These are phyloP conservation scores for Epichloe gansuensis DNA, from an alignment of 2,329 filamentous ascomycete species.

Conservation along the genomic window DNA sequence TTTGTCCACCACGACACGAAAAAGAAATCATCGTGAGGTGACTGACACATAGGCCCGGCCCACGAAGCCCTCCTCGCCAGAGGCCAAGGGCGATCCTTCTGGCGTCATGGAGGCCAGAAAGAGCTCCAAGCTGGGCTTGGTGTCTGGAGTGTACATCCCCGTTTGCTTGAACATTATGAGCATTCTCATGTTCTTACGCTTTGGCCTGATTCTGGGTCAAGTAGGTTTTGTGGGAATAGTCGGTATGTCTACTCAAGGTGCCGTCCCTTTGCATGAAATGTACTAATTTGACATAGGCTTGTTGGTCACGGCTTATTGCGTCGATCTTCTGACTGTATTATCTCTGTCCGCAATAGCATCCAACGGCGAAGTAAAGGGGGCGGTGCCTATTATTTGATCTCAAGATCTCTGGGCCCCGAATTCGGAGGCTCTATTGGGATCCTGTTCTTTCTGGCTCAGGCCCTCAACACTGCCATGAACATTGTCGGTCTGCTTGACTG, in stretches of 20 bases:
- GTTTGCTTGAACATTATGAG: slow-evolving; percentile 83
- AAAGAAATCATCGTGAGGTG: background rate
- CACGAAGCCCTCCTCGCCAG: slow-evolving; percentile 8
- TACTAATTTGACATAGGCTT: slow-evolving; percentile 37
- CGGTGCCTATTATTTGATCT: slow-evolving; percentile 82
- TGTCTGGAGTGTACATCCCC: slow-evolving; percentile 74
- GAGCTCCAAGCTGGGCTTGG: slow-evolving; percentile 57
- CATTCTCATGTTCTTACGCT: slow-evolving; percentile 85
- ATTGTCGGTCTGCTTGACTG: slow-evolving; percentile 79
- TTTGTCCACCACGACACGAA: background rate
- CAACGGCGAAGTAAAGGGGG: slow-evolving; percentile 83
- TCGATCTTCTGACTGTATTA: slow-evolving; percentile 74
- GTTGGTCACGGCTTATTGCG: slow-evolving; percentile 61
- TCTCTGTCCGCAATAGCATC: slow-evolving; percentile 83
- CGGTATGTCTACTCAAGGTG: slow-evolving; percentile 33
- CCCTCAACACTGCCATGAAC: slow-evolving; percentile 78
- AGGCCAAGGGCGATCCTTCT: slow-evolving; percentile 6
- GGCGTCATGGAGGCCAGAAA: slow-evolving; percentile 24
- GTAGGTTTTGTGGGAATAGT: slow-evolving; percentile 69
- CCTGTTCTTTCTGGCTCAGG: slow-evolving; percentile 82
- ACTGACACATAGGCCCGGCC: background rate
- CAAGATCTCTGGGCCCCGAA: slow-evolving; percentile 71
- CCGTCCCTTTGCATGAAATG: background rate
- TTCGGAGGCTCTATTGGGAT: slow-evolving; percentile 83
- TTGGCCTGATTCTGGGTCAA: slow-evolving; percentile 74